Evolutionary conservation across 2,329 filamentous ascomycete species (phyloP), one percentile per base, ranked within the genome.

Genomic region (Fusarium sp.): DNA sequence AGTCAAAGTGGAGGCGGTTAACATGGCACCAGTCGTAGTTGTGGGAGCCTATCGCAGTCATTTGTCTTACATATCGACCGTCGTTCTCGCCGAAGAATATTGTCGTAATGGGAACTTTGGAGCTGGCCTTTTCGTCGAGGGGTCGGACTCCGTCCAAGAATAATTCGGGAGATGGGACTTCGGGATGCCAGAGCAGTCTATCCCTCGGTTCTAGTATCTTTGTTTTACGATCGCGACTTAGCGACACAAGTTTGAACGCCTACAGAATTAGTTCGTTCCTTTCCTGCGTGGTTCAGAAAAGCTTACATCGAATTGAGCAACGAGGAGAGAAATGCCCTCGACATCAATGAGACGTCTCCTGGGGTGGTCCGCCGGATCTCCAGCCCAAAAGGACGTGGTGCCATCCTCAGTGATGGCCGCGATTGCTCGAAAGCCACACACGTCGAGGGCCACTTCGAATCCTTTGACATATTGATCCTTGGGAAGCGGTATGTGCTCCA

Each of bases 211-310:
- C 28, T 30, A 28, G 22, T 3, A 6, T 39, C 5, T 8, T 13
- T 32, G 24, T 9, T 24, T 11, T 5, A 8, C 8, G 36, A 42
- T 26, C 26, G 1, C 65, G 60, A 24, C 70, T 66, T 10, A 75
- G 24, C 17, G 67, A 67, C 44, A 70, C 48, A 1, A 76, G 42
- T 26, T 74, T 75, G 5, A 74, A 30, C 3, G 54, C 70, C 73
- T 76, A 18, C 18, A 22, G 5, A 51, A 24, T 51, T 35, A 51
- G 48, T 8, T 20, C 11, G 8, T 3, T 32, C 12, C 17, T 7
- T 1, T 24, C 3, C 5, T 18, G 3, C 2, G 2, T 7, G 47
- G 8, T n/a, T 50, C 4, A n/a, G 22, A 10, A 13, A 32, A 9
- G 22, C 48, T 36, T 15, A 26, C 48, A 20, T 53, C 48, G 9